Conservation (phyloP, 768 basidiomycete genomes). For the Kwoniella dejecticola region DNA sequence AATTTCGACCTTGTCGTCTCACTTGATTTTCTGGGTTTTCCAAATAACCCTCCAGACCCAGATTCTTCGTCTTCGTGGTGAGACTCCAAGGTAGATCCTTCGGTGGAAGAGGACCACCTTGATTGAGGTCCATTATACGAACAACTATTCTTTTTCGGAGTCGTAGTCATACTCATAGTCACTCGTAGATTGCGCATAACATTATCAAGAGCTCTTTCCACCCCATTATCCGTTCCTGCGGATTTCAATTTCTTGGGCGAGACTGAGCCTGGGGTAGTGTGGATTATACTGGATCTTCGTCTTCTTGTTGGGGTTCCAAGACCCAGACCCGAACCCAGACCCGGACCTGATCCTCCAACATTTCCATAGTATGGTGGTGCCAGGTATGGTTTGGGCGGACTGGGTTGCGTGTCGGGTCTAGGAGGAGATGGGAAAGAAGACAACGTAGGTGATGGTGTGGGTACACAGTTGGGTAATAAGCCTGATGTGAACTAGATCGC, state of each 20-base stretch:
- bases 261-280: slow-evolving; percentile 14
- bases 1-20: slow-evolving; percentile 28
- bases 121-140: slow-evolving; percentile 12
- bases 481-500: slow-evolving; percentile 27
- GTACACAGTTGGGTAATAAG: slow-evolving; percentile 6
- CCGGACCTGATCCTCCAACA: too few relatives aligned
- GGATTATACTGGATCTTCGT: slow-evolving; percentile 25
- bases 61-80: slow-evolving; percentile 15
- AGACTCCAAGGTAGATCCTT: slow-evolving; percentile 16
- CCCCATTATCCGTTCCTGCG: slow-evolving; percentile 21
- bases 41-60: slow-evolving; percentile 12
- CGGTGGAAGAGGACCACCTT: slow-evolving; percentile 44
- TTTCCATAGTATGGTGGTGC: background rate
- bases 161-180: slow-evolving; percentile 27
- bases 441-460: slow-evolving; percentile 21
- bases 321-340: too few relatives aligned
- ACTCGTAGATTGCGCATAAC: slow-evolving; percentile 40
- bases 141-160: background rate
- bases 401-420: background rate
- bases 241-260: slow-evolving; percentile 31
- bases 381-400: background rate
- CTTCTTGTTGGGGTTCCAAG: slow-evolving; percentile 19
- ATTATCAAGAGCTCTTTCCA: slow-evolving; percentile 36
- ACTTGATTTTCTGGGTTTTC: slow-evolving; percentile 27
- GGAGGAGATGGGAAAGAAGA: slow-evolving; percentile 32